These are phyloP conservation scores for Solanum virginianum DNA, from an alignment of 257 asterid species.

Conservation along the genomic window DNA sequence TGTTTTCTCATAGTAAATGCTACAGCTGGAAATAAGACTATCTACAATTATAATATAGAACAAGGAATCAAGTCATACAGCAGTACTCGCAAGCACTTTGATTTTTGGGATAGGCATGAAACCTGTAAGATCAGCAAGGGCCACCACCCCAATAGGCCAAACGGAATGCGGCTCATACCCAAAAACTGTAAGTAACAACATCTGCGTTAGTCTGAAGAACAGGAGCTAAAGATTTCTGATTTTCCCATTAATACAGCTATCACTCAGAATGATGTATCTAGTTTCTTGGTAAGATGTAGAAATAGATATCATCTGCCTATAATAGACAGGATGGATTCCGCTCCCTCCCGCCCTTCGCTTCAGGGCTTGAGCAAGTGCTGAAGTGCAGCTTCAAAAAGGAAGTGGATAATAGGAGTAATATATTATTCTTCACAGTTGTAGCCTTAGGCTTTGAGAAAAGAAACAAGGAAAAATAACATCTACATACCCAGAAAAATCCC, in stretches of 20 bases:
- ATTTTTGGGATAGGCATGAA: constrained; percentile 71
- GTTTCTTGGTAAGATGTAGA: background rate
- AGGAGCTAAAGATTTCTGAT: background rate
- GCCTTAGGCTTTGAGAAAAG: background rate
- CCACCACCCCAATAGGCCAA: constrained; percentile 84
- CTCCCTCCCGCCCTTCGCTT: too few species aligned
- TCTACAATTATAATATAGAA: background rate
- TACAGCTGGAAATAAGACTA: background rate
- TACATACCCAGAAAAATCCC: too few species aligned
- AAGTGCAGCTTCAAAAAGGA: background rate
- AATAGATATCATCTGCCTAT: background rate
- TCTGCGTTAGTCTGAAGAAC: background rate
- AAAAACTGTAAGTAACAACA: constrained; percentile 47
- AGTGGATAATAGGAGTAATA: background rate
- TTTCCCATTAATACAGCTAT: background rate
- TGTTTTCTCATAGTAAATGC: constrained; percentile 1
- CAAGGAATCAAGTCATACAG: constrained; percentile 39
- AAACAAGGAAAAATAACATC: background rate
- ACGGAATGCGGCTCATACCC: constrained; percentile 98
- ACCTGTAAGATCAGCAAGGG: constrained; percentile 76
- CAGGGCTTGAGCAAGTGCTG: background rate
- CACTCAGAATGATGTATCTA: background rate
- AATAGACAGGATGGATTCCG: background rate
- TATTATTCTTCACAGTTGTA: background rate
- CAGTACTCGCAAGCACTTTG: constrained; percentile 87